Base-by-base conservation (phyloP, 139 green algal species). In the Asterochloris erici region DNA sequence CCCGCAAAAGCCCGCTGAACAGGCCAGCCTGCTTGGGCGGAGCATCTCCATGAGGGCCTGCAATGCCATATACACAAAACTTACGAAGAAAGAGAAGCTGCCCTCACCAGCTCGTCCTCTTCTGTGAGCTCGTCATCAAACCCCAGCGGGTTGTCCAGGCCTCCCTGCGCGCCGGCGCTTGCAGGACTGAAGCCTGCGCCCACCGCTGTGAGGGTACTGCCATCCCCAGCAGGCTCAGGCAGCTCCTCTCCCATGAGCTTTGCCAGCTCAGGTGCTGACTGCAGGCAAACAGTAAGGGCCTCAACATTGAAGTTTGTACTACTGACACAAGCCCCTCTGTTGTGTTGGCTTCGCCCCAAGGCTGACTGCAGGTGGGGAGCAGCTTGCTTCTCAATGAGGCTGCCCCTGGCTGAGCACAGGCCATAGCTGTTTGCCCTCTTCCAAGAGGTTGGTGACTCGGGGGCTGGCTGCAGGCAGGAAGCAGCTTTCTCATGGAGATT, bases 61-160 rank as follows among this genome's bases (percentile, higher is more conserved):
- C 38, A 54, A 54, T 54, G 38, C 4, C 38, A 26, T 78, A 28
- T 23, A 12, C 29, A 12, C 24, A n/a, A 63, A 66, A 2, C 0
- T 38, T 73, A 27, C 0, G 11, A 17, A 66, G 12, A 12, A 62
- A 19, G 26, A 9, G n/a, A 71, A 17, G 24, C 38, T 74, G 24
- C 6, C 54, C 84, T 29, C 66, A 89, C 87, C 64, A 95, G 85
- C 63, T 93, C 84, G 69, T 97, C 90, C 76, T 95, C 93, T 74
- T 95, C 90, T 12, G 89, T 95, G 13, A 94, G 85, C 85, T 94
- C 92, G 28, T 95, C 91, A 13, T 87, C 87, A 75, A 82, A 61
- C 14, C 60, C 76, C 12, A 84, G 60, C 2, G 79, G 70, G 38
- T 71, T 81, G 68, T 68, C 28, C 29, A 74, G 68, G 23, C 24